Conservation (phyloP, 345 rosid genomes). For the Euphorbia pulcherrima region DNA sequence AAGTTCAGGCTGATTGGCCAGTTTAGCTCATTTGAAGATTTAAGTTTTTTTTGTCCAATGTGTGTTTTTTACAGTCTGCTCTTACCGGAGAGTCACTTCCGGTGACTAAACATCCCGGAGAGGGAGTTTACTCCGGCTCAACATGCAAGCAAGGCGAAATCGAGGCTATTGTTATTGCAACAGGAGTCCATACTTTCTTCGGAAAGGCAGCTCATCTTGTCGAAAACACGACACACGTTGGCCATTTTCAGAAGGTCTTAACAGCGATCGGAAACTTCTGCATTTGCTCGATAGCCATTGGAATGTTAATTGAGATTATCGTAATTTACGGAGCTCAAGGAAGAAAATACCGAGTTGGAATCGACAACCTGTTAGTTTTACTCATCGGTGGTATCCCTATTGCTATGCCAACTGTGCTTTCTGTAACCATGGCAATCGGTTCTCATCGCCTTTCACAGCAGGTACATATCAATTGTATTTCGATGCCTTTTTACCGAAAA, state of each 20-base stretch:
- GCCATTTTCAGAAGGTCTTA: constrained; percentile 90
- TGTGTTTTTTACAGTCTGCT: constrained; percentile 75
- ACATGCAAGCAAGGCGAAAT: constrained; percentile 92
- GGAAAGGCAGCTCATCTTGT: constrained; percentile 96
- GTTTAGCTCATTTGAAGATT: too few relatives aligned
- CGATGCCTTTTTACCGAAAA: background rate
- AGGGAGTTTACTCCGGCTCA: constrained; percentile 82
- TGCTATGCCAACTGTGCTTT: constrained; percentile 97
- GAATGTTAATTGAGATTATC: constrained; percentile 66
- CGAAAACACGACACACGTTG: constrained; percentile 74
- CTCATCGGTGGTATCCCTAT: constrained; percentile 97
- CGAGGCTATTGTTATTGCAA: constrained; percentile 85
- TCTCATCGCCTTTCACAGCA: constrained; percentile 81
- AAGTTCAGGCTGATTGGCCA: too few relatives aligned
- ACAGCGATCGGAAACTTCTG: constrained; percentile 91
- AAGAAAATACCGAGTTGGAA: constrained; percentile 58
- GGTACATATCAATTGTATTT: constrained; percentile 30
- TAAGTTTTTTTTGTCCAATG: too few relatives aligned
- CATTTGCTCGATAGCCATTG: constrained; percentile 84
- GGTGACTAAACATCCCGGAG: constrained; percentile 65
- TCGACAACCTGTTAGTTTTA: constrained; percentile 78
- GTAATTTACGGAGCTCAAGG: constrained; percentile 49
- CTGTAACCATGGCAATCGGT: constrained; percentile 94
- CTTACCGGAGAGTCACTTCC: constrained; percentile 91
- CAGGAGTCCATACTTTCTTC: constrained; percentile 89